Base-by-base conservation (phyloP, 2,329 filamentous ascomycete genomes). In the Talaromyces sp. region DNA sequence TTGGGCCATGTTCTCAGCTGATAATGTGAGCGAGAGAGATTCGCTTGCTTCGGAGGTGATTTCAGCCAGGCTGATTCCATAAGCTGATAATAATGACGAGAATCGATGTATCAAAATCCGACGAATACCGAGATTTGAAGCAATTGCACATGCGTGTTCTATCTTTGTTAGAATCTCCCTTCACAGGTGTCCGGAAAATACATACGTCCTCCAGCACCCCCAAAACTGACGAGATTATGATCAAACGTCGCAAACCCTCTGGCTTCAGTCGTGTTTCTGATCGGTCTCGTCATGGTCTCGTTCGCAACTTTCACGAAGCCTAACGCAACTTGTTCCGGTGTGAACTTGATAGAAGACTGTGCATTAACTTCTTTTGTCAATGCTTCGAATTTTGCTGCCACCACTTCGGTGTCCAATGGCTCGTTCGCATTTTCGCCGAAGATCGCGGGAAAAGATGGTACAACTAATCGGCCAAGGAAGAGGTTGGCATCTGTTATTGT, bases 401-500 rank as follows among this genome's bases (percentile, higher is more conserved):
- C 94, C 0, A 90, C 90, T 56, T 88, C 83, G 1, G 85, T 80
- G 74, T 96, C 92, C 1, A 97, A 76, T 0, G 87, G 89, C 74
- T 95, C 86, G 65, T 95, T 83, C 73, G 96, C 93, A 52, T 92
- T 89, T 74, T 90, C 88, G 47, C 93, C 93, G 72, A 97, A 97
- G 64, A 97, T 96, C 73, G 91, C 93, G 0, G 93, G 93, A 73
- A 97, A 97, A 81, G 94, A 96, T 67, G 95, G 91, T 0, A 92
- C 92, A 0, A 96, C 78, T 3, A 97, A 80, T 45, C 93, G 86
- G 0, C 93, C 93, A 0, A 97, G 86, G 71, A 92, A 92, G 3
- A 96, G 77, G 70, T 97, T 97, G 1, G 93, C 93, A 74, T 97
- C 93, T 0, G 93, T 97, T 16, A 97, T 93, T 0, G 93, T 95